Conservation (phyloP, 495 filamentous ascomycete genomes). For the Polyplosphaeria fusca region DNA sequence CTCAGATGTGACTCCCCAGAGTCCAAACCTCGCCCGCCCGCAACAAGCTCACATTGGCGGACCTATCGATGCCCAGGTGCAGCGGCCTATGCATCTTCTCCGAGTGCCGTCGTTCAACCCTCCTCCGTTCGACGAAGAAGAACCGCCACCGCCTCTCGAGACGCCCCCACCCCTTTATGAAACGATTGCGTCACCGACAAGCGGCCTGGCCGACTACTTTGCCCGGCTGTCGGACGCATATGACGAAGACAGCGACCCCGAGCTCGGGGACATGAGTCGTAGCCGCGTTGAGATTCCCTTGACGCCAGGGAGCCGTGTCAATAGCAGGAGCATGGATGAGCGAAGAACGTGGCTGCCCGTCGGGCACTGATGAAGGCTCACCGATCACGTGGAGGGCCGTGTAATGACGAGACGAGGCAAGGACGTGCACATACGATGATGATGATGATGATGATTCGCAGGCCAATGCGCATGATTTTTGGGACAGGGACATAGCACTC, state of each 20-base stretch:
- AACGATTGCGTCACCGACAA: slow-evolving; percentile 70
- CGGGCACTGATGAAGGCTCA: slow-evolving; percentile 27
- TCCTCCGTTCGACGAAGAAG: slow-evolving; percentile 83
- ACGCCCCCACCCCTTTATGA: slow-evolving; percentile 91
- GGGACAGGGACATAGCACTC: neutral
- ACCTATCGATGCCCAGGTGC: slow-evolving; percentile 29
- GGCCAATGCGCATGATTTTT: neutral
- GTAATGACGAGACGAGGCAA: slow-evolving; percentile 20
- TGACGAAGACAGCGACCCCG: slow-evolving; percentile 53
- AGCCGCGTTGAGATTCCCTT: slow-evolving; percentile 63
- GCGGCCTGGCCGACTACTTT: slow-evolving; percentile 86
- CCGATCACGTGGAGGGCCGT: neutral
- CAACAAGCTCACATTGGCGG: slow-evolving; percentile 41
- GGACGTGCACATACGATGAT: neutral
- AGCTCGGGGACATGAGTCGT: slow-evolving; percentile 33
- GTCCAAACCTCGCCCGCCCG: slow-evolving; percentile 39
- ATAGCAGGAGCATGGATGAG: slow-evolving; percentile 62
- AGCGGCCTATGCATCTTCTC: slow-evolving; percentile 82
- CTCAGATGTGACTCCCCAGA: slow-evolving; percentile 35
- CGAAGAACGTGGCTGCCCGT: slow-evolving; percentile 43
- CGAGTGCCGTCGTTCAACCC: slow-evolving; percentile 87
- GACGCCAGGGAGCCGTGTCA: slow-evolving; percentile 65
- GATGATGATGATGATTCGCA: neutral
- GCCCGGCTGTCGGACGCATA: slow-evolving; percentile 62
- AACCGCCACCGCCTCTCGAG: slow-evolving; percentile 76